These are phyloP conservation scores for Azolla pinnata DNA, from an alignment of 75 land plant species.

Conservation along the genomic window DNA sequence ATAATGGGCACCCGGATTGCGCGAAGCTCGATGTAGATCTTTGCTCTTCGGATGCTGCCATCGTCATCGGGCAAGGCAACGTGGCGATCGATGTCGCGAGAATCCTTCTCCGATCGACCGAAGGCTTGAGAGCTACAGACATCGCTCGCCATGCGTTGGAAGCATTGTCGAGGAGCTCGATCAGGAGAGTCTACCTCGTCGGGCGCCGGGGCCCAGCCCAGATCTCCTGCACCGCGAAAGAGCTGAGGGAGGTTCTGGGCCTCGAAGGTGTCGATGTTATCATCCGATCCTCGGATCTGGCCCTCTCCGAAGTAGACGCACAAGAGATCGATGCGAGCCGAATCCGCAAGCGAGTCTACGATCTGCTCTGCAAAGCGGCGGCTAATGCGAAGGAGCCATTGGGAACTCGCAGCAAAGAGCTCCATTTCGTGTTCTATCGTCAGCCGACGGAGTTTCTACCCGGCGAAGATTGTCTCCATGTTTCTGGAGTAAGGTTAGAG, in stretches of 20 bases:
- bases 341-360: constrained; percentile 73
- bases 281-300: constrained; percentile 57
- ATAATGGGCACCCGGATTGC: constrained; percentile 95
- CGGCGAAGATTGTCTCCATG: constrained; percentile 29
- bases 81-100: constrained; percentile 96
- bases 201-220: constrained; percentile 97
- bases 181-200: constrained; percentile 83
- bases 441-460: constrained; percentile 56
- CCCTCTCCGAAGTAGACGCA: constrained; percentile 48
- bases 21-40: constrained; percentile 55
- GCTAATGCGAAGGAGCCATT: constrained; percentile 58
- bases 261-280: constrained; percentile 43
- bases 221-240: constrained; percentile 97
- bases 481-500: constrained; percentile 62
- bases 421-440: constrained; percentile 75
- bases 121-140: constrained; percentile 68
- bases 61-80: constrained; percentile 96
- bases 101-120: constrained; percentile 59
- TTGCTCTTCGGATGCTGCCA: constrained; percentile 70
- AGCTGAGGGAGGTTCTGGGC: constrained; percentile 91
- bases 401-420: constrained; percentile 48
- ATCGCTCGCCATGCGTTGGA: constrained; percentile 80
- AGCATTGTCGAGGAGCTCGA: constrained; percentile 53
- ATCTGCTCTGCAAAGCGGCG: constrained; percentile 76
- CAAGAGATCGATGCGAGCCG: constrained; percentile 73